phyloP scores from a whole-genome alignment of 1,284 basidiomycete genomes.

The Moesziomyces sp. region DNA sequence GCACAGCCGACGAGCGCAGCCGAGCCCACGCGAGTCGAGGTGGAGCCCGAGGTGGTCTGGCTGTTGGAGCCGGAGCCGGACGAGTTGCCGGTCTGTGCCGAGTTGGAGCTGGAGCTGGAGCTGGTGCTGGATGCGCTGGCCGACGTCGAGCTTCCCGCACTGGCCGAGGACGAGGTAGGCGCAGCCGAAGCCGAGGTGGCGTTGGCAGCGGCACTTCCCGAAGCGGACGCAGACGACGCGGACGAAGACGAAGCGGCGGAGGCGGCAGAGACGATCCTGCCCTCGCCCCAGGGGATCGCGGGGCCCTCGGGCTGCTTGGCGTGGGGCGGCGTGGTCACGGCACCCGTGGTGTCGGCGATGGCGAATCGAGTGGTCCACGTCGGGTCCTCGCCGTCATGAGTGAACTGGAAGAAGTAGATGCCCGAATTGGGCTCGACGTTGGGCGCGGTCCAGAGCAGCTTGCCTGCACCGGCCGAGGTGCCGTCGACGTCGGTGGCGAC shows the following conservation, averaged over 20 bases:
- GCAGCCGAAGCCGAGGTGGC: conserved; percentile 13
- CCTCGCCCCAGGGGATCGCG: conserved; percentile 78
- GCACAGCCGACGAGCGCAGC: conserved; percentile 38
- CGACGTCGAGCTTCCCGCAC: conserved; percentile 7
- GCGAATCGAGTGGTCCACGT: conserved; percentile 85
- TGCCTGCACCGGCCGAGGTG: conserved; percentile 69
- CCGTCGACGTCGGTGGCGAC: conserved; percentile 75
- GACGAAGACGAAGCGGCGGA: conserved; percentile 11
- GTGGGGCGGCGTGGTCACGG: conserved; percentile 71
- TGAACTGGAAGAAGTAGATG: conserved; percentile 66
- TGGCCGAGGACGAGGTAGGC: neutral
- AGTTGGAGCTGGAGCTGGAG: conserved; percentile 10
- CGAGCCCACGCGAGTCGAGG: conserved; percentile 16
- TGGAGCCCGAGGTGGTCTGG: conserved; percentile 23
- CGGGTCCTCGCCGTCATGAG: conserved; percentile 65
- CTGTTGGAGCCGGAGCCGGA: conserved; percentile 21
- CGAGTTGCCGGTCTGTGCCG: conserved; percentile 18
- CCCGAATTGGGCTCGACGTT: conserved; percentile 73
- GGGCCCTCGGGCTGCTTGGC: conserved; percentile 73
- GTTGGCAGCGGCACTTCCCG: conserved; percentile 5
- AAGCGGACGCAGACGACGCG: conserved; percentile 15
- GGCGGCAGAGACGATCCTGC: conserved; percentile 72
- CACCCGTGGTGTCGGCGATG: conserved; percentile 74
- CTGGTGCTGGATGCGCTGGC: conserved; percentile 12
- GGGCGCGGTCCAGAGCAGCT: conserved; percentile 77